These are phyloP conservation scores for Laburnicola sp. DNA, from an alignment of 2,329 filamentous ascomycete genomes.

Conservation along the genomic window DNA sequence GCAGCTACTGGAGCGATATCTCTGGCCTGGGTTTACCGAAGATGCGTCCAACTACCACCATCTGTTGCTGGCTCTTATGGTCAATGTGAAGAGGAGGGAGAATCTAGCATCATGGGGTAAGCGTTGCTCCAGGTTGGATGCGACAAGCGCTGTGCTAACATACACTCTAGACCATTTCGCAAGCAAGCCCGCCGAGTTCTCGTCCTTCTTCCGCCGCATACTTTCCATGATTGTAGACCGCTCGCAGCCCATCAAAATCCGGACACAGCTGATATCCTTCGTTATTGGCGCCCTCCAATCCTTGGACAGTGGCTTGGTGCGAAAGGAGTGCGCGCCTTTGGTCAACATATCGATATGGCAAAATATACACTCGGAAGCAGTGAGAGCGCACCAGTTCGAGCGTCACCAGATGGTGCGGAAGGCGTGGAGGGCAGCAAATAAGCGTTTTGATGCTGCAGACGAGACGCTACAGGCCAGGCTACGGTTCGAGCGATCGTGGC, in stretches of 20 bases:
- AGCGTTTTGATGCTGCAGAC: slow-evolving; percentile 86
- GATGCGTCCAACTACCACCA: slow-evolving; percentile 91
- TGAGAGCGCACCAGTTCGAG: slow-evolving; percentile 72
- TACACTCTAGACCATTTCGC: slow-evolving; percentile 67
- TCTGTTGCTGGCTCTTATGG: slow-evolving; percentile 79
- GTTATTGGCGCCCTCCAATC: slow-evolving; percentile 92
- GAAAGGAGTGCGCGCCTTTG: slow-evolving; percentile 93
- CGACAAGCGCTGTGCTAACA: slow-evolving; percentile 36
- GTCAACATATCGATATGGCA: slow-evolving; percentile 97
- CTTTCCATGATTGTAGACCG: slow-evolving; percentile 75
- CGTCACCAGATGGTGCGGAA: slow-evolving; percentile 77
- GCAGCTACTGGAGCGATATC: slow-evolving; percentile 85
- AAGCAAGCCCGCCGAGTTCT: slow-evolving; percentile 78
- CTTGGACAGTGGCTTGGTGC: slow-evolving; percentile 81
- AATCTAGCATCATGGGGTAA: slow-evolving; percentile 83
- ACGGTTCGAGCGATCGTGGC: slow-evolving; percentile 90
- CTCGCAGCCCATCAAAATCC: slow-evolving; percentile 51
- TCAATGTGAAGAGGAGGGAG: slow-evolving; percentile 86
- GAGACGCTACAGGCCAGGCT: slow-evolving; percentile 75
- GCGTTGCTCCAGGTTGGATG: slow-evolving; percentile 30
- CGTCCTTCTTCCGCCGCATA: slow-evolving; percentile 83
- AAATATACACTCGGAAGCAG: slow-evolving; percentile 77
- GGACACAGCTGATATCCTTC: slow-evolving; percentile 84
- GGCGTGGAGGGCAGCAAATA: slow-evolving; percentile 84
- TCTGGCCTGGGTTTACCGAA: slow-evolving; percentile 92